Evolutionary conservation across 108 stramenopile genomes (phyloP).

Genomic region (Cyclotella atomus): DNA sequence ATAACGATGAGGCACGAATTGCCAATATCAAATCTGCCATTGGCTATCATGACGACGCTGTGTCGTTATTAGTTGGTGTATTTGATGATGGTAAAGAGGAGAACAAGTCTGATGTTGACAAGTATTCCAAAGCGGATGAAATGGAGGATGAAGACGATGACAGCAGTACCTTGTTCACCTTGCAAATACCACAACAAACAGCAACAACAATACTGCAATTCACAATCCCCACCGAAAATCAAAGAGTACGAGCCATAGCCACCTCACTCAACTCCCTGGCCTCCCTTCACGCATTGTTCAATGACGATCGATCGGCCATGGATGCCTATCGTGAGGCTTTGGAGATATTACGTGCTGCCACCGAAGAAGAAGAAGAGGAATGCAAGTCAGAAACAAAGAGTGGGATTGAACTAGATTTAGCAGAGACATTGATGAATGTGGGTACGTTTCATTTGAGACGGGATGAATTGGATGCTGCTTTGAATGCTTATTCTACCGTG

Average conservation of each 20-base stretch:
- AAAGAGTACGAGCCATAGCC: constrained; percentile 38
- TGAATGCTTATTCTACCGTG: constrained; percentile 34
- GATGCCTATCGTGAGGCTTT: constrained; percentile 39
- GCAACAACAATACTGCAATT: not conserved
- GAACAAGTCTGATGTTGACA: not conserved
- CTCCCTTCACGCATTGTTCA: constrained; percentile 14
- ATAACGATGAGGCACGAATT: not conserved
- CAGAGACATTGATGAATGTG: constrained; percentile 32
- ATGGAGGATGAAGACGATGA: too few species aligned
- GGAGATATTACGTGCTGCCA: constrained; percentile 47
- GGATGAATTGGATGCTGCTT: constrained; percentile 37
- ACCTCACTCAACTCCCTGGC: constrained; percentile 30
- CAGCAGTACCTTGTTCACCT: not conserved
- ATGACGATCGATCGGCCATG: constrained; percentile 39
- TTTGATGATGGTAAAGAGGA: constrained; percentile 31
- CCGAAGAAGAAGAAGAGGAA: constrained; percentile 52
- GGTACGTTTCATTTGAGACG: constrained; percentile 39
- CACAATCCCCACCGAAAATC: constrained; percentile 29
- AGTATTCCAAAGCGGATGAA: too few species aligned
- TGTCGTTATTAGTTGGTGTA: constrained; percentile 38
- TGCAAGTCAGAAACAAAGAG: constrained; percentile 8
- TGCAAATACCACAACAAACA: not conserved
- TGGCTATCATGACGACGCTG: constrained; percentile 34
- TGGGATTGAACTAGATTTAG: constrained; percentile 12
- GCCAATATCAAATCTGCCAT: constrained; percentile 17